These are phyloP conservation scores for Penicillium italicum DNA, from an alignment of 2,329 filamentous ascomycete genomes.

Conservation along the genomic window DNA sequence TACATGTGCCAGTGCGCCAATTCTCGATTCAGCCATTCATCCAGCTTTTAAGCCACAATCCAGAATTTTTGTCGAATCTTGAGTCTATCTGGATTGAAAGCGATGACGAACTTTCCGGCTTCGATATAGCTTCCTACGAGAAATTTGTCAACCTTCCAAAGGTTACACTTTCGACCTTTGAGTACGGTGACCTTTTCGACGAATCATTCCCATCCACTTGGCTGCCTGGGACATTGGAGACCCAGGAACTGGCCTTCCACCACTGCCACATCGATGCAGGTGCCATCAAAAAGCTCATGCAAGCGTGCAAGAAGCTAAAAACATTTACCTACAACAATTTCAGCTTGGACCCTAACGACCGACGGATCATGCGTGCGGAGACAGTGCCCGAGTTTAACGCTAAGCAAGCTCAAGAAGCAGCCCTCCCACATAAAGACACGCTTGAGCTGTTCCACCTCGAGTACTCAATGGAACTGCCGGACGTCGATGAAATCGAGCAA, in stretches of 20 bases:
- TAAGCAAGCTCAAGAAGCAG: conserved; percentile 12
- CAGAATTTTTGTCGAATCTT: conserved; percentile 16
- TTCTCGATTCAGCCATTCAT: conserved; percentile 3
- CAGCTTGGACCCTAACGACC: background rate
- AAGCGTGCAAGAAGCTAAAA: conserved; percentile 7
- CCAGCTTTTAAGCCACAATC: conserved; percentile 10
- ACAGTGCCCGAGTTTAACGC: conserved; percentile 13
- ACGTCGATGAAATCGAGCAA: conserved; percentile 1
- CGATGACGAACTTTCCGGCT: background rate
- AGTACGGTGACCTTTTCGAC: conserved; percentile 16
- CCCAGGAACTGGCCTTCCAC: background rate
- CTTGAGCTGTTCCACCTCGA: conserved; percentile 16
- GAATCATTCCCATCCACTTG: conserved; percentile 8
- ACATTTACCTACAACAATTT: conserved; percentile 16
- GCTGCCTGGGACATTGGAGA: background rate
- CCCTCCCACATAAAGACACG: conserved; percentile 20
- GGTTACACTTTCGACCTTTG: conserved; percentile 4
- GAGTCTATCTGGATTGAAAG: conserved; percentile 10
- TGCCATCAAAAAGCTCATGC: background rate
- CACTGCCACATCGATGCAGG: conserved; percentile 1
- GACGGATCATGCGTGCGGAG: background rate
- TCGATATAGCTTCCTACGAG: conserved; percentile 9
- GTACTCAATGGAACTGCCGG: conserved; percentile 1
- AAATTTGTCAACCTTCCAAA: conserved; percentile 12
- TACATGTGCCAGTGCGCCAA: conserved; percentile 14